Percentiles rank a stretch among this genome's conserved stretches.
These are phyloP conservation scores for Lactifluus pinguis DNA, from an alignment of 768 basidiomycete genomes.

Conservation along the genomic window DNA sequence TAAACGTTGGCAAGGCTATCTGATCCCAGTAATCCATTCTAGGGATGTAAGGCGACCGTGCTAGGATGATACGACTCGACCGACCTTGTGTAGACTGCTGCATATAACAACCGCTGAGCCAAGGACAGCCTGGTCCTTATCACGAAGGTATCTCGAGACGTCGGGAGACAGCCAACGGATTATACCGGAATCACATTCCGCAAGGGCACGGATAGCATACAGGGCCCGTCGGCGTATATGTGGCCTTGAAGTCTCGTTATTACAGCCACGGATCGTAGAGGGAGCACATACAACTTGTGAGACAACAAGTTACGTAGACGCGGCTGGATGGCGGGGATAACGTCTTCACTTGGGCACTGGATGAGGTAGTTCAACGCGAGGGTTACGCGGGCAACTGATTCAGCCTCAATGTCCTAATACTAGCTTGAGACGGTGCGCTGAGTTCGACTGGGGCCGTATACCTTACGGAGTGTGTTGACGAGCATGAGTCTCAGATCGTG, in stretches of 20 bases:
- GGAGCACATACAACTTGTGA: conserved; percentile 65
- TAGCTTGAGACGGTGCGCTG: not conserved
- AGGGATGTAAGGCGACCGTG: not conserved
- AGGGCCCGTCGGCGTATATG: conserved; percentile 8
- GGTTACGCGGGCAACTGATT: conserved; percentile 46
- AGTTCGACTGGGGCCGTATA: conserved; percentile 21
- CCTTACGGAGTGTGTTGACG: conserved; percentile 81
- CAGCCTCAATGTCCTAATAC: conserved; percentile 64
- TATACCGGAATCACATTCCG: conserved; percentile 3
- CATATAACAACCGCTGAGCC: conserved; percentile 14
- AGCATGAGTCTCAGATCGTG: conserved; percentile 77
- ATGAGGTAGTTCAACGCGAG: conserved; percentile 67
- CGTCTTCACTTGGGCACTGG: conserved; percentile 49
- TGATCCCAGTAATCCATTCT: conserved; percentile 13
- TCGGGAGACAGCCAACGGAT: conserved; percentile 10
- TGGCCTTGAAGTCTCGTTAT: not conserved
- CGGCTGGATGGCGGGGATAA: conserved; percentile 66
- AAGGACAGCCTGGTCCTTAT: conserved; percentile 12
- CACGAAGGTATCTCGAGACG: conserved; percentile 12
- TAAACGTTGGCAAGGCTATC: conserved; percentile 1
- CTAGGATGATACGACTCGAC: not conserved
- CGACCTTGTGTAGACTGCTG: conserved; percentile 10
- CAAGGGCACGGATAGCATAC: conserved; percentile 14
- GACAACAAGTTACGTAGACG: conserved; percentile 57
- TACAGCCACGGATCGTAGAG: not conserved